Percentiles rank a stretch among this genome's conserved stretches.
phyloP scores from a whole-genome alignment of 345 rosid genomes.

The Eucalyptus sp. region DNA sequence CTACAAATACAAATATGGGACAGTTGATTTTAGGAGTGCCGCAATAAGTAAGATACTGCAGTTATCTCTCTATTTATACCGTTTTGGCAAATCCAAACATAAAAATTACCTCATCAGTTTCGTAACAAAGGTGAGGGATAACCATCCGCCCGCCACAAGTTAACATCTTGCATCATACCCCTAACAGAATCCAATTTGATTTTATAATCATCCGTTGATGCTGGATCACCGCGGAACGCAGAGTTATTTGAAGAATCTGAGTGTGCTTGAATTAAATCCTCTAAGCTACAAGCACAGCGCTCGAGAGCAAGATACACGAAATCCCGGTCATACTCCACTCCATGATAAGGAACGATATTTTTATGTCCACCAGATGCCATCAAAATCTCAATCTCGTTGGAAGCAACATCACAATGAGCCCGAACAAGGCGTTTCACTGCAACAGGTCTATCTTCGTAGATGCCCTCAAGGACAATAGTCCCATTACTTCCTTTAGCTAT shows the following conservation, averaged over 20 bases:
- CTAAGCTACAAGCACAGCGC: slow-evolving; percentile 66
- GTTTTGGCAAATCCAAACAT: no score
- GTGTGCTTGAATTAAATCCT: slow-evolving; percentile 46
- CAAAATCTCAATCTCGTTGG: slow-evolving; percentile 83
- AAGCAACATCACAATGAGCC: slow-evolving; percentile 62
- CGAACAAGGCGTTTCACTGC: slow-evolving; percentile 93
- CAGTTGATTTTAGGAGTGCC: no score
- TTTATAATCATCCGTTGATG: slow-evolving; percentile 19
- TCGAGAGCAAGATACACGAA: slow-evolving; percentile 90
- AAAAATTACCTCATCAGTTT: slow-evolving; percentile 58
- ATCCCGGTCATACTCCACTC: slow-evolving; percentile 73
- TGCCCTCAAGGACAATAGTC: slow-evolving; percentile 77
- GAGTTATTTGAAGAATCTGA: slow-evolving; percentile 16
- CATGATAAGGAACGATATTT: slow-evolving; percentile 84
- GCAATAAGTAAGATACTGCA: no score
- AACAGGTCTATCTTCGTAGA: slow-evolving; percentile 74
- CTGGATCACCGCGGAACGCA: slow-evolving; percentile 6
- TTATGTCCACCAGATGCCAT: slow-evolving; percentile 74
- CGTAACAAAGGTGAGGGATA: slow-evolving; percentile 49
- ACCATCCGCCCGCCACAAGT: slow-evolving; percentile 60
- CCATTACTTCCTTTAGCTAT: slow-evolving; percentile 98
- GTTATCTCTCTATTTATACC: no score
- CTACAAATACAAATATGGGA: no score
- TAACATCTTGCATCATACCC: slow-evolving; percentile 19
- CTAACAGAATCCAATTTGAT: slow-evolving; percentile 26